Percentiles rank a stretch among this genome's conserved stretches.
These are phyloP conservation scores for Glycyrrhiza uralensis DNA, from an alignment of 306 rosid species.

Conservation along the genomic window DNA sequence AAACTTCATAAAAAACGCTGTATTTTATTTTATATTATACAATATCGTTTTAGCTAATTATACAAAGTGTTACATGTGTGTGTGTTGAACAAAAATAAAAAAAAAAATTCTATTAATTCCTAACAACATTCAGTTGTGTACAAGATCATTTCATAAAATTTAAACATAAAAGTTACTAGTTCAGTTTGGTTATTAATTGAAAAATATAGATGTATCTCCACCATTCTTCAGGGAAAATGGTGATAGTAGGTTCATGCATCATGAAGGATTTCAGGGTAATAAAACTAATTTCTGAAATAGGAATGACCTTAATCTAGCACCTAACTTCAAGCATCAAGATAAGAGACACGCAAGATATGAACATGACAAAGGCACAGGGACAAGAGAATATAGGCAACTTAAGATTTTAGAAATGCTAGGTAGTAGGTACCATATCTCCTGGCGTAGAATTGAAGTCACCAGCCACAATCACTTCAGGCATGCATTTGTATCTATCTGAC, in stretches of 20 bases:
- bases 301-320: background rate
- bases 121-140: background rate
- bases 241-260: background rate
- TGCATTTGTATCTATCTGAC: constrained; percentile 59
- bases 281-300: background rate
- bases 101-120: background rate
- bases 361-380: background rate
- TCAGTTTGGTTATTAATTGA: background rate
- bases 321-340: background rate
- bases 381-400: background rate
- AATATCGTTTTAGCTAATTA: background rate
- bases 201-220: background rate
- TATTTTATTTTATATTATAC: background rate
- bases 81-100: background rate
- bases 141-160: background rate
- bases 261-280: background rate
- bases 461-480: constrained; percentile 67
- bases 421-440: constrained; percentile 73
- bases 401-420: constrained; percentile 20
- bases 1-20: background rate
- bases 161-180: background rate
- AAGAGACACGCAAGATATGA: background rate
- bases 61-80: background rate
- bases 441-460: constrained; percentile 96
- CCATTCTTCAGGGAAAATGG: too few species aligned